These are phyloP conservation scores for Prunus mongolica DNA, from an alignment of 306 rosid genomes.

Conservation along the genomic window DNA sequence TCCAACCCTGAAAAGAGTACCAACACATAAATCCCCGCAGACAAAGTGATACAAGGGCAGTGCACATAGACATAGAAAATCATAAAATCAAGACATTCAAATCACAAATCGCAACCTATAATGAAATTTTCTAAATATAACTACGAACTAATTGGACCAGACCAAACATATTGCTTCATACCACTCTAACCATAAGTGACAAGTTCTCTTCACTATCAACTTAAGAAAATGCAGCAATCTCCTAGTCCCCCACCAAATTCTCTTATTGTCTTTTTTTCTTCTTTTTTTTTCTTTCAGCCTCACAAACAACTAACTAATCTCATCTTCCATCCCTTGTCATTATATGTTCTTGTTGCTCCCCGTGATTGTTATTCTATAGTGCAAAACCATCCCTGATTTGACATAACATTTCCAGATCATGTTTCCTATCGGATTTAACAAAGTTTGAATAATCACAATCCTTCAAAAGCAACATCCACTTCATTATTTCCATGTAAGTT, in stretches of 20 bases:
- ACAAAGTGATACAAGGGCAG: constrained; percentile 1
- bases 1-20: constrained; percentile 69
- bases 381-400: neutral
- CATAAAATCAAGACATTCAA: neutral
- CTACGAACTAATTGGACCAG: neutral
- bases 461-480: neutral
- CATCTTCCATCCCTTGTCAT: neutral
- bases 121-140: neutral
- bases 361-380: neutral
- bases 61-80: neutral
- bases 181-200: neutral
- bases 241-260: neutral
- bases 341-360: neutral
- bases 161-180: neutral
- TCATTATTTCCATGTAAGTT: neutral
- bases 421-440: neutral
- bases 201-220: neutral
- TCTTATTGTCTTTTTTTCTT: neutral
- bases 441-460: neutral
- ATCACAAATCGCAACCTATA: neutral
- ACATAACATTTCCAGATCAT: neutral
- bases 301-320: neutral
- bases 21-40: constrained; percentile 1
- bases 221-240: neutral
- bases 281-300: neutral